Percentiles rank a stretch among this genome's conserved stretches.
Evolutionary conservation across 805 yeast species (phyloP).

Genomic region (Lipomyces anomalus): DNA sequence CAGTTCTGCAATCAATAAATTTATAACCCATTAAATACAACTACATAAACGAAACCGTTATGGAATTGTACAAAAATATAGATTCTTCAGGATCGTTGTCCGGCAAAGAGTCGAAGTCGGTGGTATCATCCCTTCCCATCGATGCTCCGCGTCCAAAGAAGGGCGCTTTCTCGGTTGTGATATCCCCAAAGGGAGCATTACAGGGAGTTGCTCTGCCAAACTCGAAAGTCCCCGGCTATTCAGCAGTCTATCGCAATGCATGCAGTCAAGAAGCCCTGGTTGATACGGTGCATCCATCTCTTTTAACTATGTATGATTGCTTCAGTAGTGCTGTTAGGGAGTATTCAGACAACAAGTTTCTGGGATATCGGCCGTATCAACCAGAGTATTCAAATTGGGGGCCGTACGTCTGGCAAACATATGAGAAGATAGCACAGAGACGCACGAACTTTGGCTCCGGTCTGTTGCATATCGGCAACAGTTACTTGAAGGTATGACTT

Average conservation of each 20-base stretch:
- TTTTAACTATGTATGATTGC: constrained; percentile 17
- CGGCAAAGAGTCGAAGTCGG: no score
- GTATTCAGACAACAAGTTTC: constrained; percentile 29
- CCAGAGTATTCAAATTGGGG: constrained; percentile 37
- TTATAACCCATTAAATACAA: no score
- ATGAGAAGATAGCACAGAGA: constrained; percentile 39
- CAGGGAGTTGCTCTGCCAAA: constrained; percentile 41
- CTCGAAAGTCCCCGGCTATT: constrained; percentile 41
- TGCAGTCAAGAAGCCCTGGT: constrained; percentile 32
- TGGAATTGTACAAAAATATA: no score
- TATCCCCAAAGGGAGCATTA: constrained; percentile 21
- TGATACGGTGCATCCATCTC: constrained; percentile 32
- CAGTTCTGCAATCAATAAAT: no score
- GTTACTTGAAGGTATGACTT: constrained; percentile 31
- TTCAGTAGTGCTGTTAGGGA: constrained; percentile 13
- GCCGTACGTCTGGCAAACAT: constrained; percentile 43
- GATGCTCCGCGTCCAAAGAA: constrained; percentile 15
- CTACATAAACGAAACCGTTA: no score
- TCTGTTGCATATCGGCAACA: constrained; percentile 37
- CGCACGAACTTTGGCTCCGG: constrained; percentile 54
- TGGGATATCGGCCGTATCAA: constrained; percentile 37
- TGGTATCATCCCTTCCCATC: constrained; percentile 11
- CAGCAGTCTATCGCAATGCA: constrained; percentile 48
- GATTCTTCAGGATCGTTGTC: no score
- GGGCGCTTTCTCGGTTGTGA: constrained; percentile 11